Conservation (phyloP, 2,329 filamentous ascomycete genomes). For the Aspergillus vadensis region DNA sequence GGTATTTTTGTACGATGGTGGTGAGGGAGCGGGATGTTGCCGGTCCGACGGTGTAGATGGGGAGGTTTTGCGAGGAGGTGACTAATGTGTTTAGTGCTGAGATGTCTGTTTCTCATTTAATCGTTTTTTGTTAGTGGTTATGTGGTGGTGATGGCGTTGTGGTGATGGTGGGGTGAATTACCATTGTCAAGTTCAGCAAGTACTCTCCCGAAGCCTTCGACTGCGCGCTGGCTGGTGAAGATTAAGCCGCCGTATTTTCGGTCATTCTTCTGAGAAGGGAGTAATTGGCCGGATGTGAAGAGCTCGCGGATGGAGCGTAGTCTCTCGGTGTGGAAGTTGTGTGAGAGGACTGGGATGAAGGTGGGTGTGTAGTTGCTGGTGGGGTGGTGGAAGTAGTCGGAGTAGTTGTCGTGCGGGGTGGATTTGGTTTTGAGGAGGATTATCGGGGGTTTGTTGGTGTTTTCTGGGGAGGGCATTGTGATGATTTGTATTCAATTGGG, state of each 20-base stretch:
- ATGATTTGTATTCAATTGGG: no score
- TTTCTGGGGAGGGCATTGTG: background rate
- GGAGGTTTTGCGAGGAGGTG: conserved; percentile 24
- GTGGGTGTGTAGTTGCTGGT: conserved; percentile 34
- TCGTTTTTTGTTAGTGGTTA: no score
- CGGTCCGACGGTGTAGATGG: conserved; percentile 53
- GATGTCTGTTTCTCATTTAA: no score
- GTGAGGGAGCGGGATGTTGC: conserved; percentile 66
- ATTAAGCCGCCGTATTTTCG: conserved; percentile 50
- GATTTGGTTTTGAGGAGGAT: conserved; percentile 53
- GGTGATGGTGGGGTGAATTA: conserved; percentile 7
- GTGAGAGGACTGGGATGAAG: conserved; percentile 52
- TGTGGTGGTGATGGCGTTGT: no score
- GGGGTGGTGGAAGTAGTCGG: conserved; percentile 44
- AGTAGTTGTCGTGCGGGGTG: conserved; percentile 47
- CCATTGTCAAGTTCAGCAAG: conserved; percentile 28
- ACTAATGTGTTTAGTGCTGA: conserved; percentile 10
- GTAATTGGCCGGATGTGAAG: conserved; percentile 31
- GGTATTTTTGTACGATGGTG: conserved; percentile 46
- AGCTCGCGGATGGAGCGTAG: conserved; percentile 38
- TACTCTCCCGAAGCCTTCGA: conserved; percentile 46
- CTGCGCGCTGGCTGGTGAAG: conserved; percentile 53
- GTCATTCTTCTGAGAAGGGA: background rate
- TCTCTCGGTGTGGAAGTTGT: conserved; percentile 43
- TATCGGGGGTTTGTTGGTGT: conserved; percentile 21